phyloP scores from a whole-genome alignment of 2,329 filamentous ascomycete genomes.

The Penicillium brasilianum region DNA sequence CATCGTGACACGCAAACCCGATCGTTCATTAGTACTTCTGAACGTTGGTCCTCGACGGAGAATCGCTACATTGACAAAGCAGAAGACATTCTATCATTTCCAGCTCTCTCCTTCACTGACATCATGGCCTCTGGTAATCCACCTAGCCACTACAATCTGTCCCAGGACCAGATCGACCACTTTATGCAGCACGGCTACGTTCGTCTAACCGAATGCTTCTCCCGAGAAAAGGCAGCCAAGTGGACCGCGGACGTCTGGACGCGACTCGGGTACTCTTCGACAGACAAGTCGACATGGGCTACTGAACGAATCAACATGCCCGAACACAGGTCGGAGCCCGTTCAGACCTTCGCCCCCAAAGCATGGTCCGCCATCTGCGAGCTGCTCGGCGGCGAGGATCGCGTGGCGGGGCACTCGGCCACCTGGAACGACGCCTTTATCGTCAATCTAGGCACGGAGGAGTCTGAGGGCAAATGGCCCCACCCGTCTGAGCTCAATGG shows the following conservation, averaged over 20 bases:
- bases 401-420: conserved; percentile 55
- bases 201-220: conserved; percentile 59
- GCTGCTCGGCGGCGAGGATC: conserved; percentile 67
- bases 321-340: conserved; percentile 59
- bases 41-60: neutral
- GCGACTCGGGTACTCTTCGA: conserved; percentile 66
- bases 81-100: neutral
- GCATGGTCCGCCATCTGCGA: conserved; percentile 71
- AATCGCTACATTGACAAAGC: neutral
- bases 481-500: conserved; percentile 59
- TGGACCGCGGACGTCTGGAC: conserved; percentile 63
- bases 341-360: conserved; percentile 64
- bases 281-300: conserved; percentile 70
- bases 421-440: conserved; percentile 71
- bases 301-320: conserved; percentile 69
- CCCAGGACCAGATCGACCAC: conserved; percentile 55
- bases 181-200: conserved; percentile 63
- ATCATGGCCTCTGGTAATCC: conserved; percentile 5
- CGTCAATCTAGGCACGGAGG: conserved; percentile 68
- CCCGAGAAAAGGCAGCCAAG: conserved; percentile 52
- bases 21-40: no score
- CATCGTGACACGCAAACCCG: neutral
- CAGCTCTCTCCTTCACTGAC: neutral
- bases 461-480: conserved; percentile 56
- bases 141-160: conserved; percentile 36